Evolutionary conservation across 495 filamentous ascomycete genomes (phyloP).

Genomic region (Daldinia caldariorum): DNA sequence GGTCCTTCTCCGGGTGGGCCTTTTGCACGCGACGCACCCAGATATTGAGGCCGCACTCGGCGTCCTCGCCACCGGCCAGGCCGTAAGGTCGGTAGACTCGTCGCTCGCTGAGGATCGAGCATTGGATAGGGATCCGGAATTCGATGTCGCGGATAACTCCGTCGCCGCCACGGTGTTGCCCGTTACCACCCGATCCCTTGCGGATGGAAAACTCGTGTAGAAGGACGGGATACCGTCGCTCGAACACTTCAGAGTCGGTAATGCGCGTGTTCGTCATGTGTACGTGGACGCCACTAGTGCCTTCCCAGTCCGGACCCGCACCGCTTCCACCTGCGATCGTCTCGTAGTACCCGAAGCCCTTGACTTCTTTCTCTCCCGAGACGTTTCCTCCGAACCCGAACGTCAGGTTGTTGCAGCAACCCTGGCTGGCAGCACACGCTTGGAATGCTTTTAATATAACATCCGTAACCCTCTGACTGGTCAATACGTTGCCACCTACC

Average conservation of each 20-base stretch:
- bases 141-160: slow-evolving; percentile 95
- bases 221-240: slow-evolving; percentile 89
- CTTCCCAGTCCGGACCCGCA: slow-evolving; percentile 87
- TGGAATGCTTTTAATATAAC: slow-evolving; percentile 91
- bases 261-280: slow-evolving; percentile 99
- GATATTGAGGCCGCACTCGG: slow-evolving; percentile 79
- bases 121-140: slow-evolving; percentile 88
- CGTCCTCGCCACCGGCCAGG: slow-evolving; percentile 85
- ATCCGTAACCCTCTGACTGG: slow-evolving; percentile 89
- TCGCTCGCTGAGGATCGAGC: slow-evolving; percentile 87
- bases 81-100: slow-evolving; percentile 91
- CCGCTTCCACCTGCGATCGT: slow-evolving; percentile 94
- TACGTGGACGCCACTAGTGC: slow-evolving; percentile 88
- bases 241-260: slow-evolving; percentile 95
- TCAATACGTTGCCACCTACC: slow-evolving; percentile 95
- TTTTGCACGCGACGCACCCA: slow-evolving; percentile 79
- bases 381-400: slow-evolving; percentile 84
- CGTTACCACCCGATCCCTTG: slow-evolving; percentile 72
- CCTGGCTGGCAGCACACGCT: slow-evolving; percentile 90
- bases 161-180: slow-evolving; percentile 83
- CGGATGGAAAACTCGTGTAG: slow-evolving; percentile 84
- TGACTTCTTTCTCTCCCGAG: slow-evolving; percentile 66
- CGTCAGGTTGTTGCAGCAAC: slow-evolving; percentile 91
- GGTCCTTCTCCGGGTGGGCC: slow-evolving; percentile 56
- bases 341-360: slow-evolving; percentile 97